Evolutionary conservation across 2,329 filamentous ascomycete species (phyloP).

Genomic region (Plectosphaerella plurivora): DNA sequence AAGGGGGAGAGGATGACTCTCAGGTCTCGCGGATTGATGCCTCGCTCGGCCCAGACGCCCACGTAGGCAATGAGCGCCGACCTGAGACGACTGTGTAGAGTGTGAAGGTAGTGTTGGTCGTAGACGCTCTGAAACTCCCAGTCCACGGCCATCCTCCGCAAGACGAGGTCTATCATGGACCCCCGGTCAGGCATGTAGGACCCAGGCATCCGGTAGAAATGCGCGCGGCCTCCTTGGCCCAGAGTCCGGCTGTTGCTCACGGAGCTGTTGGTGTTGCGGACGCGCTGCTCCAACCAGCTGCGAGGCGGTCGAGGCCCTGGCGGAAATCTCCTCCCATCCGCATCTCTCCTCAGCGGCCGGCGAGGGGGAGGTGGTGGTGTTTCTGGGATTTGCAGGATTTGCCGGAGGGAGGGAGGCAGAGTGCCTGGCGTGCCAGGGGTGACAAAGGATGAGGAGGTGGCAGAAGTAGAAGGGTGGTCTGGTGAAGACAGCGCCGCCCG

Average conservation of each 20-base stretch:
- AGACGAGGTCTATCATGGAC: slow-evolving; percentile 47
- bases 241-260: neutral
- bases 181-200: slow-evolving; percentile 35
- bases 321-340: slow-evolving; percentile 45
- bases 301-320: slow-evolving; percentile 55
- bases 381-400: slow-evolving; percentile 56
- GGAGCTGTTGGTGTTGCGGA: slow-evolving; percentile 10
- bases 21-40: slow-evolving; percentile 47
- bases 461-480: neutral
- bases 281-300: slow-evolving; percentile 44
- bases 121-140: slow-evolving; percentile 54
- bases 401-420: slow-evolving; percentile 54
- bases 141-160: slow-evolving; percentile 45
- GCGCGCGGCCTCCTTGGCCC: slow-evolving; percentile 5
- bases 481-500: slow-evolving; percentile 30
- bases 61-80: slow-evolving; percentile 47
- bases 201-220: slow-evolving; percentile 35
- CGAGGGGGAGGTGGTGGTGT: slow-evolving; percentile 47
- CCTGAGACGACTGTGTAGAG: slow-evolving; percentile 49
- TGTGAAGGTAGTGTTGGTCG: slow-evolving; percentile 52
- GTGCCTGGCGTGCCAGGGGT: slow-evolving; percentile 19
- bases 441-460: slow-evolving; percentile 13
- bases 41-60: slow-evolving; percentile 35
- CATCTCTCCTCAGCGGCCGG: slow-evolving; percentile 36
- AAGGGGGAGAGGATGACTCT: slow-evolving; percentile 36